Percentiles rank a stretch among this genome's conserved stretches.
Evolutionary conservation across 192 early-diverging fungal species (phyloP).

Genomic region (Chytriomyces hyalinus): DNA sequence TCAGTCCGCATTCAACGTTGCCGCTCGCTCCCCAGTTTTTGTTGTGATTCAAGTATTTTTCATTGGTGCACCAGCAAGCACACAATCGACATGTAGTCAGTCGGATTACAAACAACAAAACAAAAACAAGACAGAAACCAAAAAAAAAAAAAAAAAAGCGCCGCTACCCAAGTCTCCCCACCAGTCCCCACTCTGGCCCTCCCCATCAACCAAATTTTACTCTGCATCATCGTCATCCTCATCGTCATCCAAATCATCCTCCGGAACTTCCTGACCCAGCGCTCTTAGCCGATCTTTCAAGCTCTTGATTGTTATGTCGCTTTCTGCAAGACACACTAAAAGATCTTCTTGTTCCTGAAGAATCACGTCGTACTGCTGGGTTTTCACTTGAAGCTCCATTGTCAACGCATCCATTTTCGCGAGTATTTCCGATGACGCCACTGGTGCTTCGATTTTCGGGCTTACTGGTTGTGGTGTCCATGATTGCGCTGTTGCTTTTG

Average conservation of each 20-base stretch:
- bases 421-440: neutral
- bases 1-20: no score
- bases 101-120: neutral
- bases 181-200: no score
- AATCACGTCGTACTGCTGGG: slow-evolving; percentile 32
- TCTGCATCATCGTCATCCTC: slow-evolving; percentile 54
- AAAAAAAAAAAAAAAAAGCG: slow-evolving; percentile 2
- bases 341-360: slow-evolving; percentile 84
- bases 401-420: slow-evolving; percentile 7
- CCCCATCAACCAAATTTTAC: no score
- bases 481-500: slow-evolving; percentile 14
- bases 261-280: slow-evolving; percentile 39
- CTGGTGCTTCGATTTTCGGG: neutral
- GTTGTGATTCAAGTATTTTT: no score
- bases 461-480: neutral
- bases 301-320: slow-evolving; percentile 70
- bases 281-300: slow-evolving; percentile 48
- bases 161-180: no score
- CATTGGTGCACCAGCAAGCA: no score
- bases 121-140: neutral
- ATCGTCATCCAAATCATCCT: slow-evolving; percentile 62
- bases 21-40: no score
- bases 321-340: slow-evolving; percentile 82
- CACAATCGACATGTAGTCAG: no score
- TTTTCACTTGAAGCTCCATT: slow-evolving; percentile 17